These are phyloP conservation scores for Rosa chinensis DNA, from an alignment of 306 rosid species.

Conservation along the genomic window DNA sequence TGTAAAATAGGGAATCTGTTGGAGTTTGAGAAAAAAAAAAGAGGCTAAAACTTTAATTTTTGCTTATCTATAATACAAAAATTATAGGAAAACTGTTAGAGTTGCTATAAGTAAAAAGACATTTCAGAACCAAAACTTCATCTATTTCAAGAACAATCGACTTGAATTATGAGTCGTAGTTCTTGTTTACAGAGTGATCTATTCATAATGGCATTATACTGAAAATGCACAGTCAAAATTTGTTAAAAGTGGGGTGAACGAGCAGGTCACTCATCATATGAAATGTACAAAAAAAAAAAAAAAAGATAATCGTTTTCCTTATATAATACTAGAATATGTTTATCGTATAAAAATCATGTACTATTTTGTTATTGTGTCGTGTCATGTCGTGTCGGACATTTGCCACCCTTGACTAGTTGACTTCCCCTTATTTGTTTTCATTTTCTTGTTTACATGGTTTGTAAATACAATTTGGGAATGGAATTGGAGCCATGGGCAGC, in stretches of 20 bases:
- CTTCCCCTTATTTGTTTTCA: neutral
- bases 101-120: neutral
- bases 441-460: neutral
- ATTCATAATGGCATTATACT: neutral
- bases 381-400: neutral
- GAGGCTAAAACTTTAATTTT: no score
- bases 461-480: neutral
- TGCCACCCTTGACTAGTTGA: neutral
- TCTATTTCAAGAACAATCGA: neutral
- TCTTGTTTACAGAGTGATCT: neutral
- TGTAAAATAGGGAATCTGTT: no score
- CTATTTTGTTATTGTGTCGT: neutral
- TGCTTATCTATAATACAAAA: no score
- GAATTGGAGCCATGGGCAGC: neutral
- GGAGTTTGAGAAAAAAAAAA: no score
- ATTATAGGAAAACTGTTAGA: no score
- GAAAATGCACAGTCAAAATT: neutral
- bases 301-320: neutral
- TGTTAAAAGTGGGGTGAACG: neutral
- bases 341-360: neutral
- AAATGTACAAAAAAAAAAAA: neutral
- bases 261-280: neutral
- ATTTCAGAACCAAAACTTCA: constrained; percentile 1
- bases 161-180: neutral
- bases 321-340: neutral